Percentiles rank a stretch among this genome's conserved stretches.
Conservation (phyloP, 345 rosid species). For the Salix brachista region DNA sequence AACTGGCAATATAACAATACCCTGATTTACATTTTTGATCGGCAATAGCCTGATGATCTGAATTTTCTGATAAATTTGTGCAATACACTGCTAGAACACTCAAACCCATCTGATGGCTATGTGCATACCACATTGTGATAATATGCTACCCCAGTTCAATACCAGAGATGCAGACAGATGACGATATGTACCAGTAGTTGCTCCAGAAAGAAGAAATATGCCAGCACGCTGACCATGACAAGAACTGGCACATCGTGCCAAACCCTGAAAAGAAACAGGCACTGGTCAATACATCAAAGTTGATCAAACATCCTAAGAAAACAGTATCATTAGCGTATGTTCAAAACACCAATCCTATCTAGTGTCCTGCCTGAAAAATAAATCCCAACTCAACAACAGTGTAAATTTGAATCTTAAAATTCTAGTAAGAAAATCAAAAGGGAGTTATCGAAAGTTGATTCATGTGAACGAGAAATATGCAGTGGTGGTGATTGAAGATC, state of each 20-base stretch:
- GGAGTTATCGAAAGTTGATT: background rate
- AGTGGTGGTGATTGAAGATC: background rate
- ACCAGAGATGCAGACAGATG: background rate
- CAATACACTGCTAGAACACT: background rate
- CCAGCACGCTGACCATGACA: constrained; percentile 65
- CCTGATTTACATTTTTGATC: background rate
- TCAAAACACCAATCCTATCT: too few species aligned
- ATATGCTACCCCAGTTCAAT: background rate
- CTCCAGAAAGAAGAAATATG: constrained; percentile 65
- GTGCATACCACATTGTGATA: background rate
- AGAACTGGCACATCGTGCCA: constrained; percentile 58
- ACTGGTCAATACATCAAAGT: background rate
- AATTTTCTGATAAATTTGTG: background rate
- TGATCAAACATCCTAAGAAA: background rate
- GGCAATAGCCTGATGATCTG: background rate
- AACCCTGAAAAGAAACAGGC: constrained; percentile 29
- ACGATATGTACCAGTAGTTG: constrained; percentile 41
- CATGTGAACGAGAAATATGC: background rate
- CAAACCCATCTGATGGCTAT: background rate
- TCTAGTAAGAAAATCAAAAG: too few species aligned
- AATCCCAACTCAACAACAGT: too few species aligned
- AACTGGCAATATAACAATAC: background rate
- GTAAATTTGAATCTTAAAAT: too few species aligned
- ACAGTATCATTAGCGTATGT: too few species aligned
- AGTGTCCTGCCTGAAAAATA: too few species aligned